Evolutionary conservation across 1,139 yeast species (phyloP).

Genomic region (Pneumocystis carinii): DNA sequence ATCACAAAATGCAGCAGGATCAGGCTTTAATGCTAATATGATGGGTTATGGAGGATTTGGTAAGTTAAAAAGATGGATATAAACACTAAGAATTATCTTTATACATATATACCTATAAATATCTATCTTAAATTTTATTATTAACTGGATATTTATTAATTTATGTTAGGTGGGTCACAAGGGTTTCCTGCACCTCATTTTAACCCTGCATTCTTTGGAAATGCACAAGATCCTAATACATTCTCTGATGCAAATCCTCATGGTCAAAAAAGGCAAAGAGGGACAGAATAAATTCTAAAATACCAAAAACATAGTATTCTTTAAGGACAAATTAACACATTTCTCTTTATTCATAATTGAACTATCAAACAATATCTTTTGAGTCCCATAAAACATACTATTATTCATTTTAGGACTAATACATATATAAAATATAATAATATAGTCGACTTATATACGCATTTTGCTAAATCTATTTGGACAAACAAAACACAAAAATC

Average conservation of each 20-base stretch:
- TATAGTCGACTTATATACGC: neutral
- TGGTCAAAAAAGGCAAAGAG: conserved; percentile 15
- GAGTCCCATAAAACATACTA: neutral
- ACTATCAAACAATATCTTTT: neutral
- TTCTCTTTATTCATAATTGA: neutral
- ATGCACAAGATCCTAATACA: conserved; percentile 10
- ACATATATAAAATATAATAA: neutral
- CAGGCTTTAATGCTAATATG: conserved; percentile 15
- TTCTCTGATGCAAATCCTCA: conserved; percentile 16
- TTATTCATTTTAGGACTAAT: neutral
- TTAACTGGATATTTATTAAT: no score
- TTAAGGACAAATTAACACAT: neutral
- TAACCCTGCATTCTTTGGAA: conserved; percentile 14
- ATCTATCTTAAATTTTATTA: neutral
- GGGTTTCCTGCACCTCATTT: conserved; percentile 15
- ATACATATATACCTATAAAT: conserved; percentile 1
- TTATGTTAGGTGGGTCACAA: conserved; percentile 9
- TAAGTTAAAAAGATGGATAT: conserved; percentile 1
- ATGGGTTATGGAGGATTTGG: conserved; percentile 13
- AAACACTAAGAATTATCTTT: conserved; percentile 1
- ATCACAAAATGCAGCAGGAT: conserved; percentile 10
- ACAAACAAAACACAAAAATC: neutral
- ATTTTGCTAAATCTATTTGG: neutral
- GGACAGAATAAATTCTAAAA: conserved; percentile 4
- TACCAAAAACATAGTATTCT: neutral